Evolutionary conservation across 139 green algal genomes (phyloP).

Genomic region (Micractinium conductrix): DNA sequence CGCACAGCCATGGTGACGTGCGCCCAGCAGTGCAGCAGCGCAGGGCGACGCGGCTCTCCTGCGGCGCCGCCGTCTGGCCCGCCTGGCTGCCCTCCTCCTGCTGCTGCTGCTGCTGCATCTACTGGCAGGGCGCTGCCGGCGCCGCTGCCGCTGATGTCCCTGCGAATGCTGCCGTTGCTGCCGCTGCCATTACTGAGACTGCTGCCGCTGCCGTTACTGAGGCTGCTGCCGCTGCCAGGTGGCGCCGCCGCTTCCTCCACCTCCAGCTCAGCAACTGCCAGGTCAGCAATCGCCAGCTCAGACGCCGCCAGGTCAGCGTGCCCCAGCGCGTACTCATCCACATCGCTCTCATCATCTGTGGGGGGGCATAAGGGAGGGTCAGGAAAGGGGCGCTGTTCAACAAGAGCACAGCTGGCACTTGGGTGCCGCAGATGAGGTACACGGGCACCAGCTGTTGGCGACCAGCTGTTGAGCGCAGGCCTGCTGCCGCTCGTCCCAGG

Average conservation of each 20-base stretch:
- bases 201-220: constrained; percentile 32
- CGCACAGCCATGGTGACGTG: constrained; percentile 40
- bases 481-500: too few relatives aligned
- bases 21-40: constrained; percentile 32
- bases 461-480: too few relatives aligned
- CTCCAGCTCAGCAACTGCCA: constrained; percentile 6
- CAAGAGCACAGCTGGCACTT: too few relatives aligned
- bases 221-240: not conserved
- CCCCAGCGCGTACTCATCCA: constrained; percentile 4
- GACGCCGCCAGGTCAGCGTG: not conserved
- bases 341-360: constrained; percentile 16
- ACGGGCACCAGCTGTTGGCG: too few relatives aligned
- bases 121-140: too few relatives aligned
- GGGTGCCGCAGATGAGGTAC: too few relatives aligned
- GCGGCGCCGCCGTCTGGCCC: too few relatives aligned
- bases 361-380: too few relatives aligned
- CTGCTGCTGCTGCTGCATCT: constrained; percentile 1
- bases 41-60: too few relatives aligned
- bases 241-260: not conserved
- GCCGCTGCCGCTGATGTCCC: not conserved
- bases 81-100: not conserved
- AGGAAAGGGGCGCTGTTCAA: too few relatives aligned
- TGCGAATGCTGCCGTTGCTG: constrained; percentile 22
- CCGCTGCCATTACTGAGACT: not conserved
- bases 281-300: not conserved